Percentiles rank a stretch among this genome's conserved stretches.
Evolutionary conservation across 164 flowering plant species (phyloP).

Genomic region (Berberis vulgaris): DNA sequence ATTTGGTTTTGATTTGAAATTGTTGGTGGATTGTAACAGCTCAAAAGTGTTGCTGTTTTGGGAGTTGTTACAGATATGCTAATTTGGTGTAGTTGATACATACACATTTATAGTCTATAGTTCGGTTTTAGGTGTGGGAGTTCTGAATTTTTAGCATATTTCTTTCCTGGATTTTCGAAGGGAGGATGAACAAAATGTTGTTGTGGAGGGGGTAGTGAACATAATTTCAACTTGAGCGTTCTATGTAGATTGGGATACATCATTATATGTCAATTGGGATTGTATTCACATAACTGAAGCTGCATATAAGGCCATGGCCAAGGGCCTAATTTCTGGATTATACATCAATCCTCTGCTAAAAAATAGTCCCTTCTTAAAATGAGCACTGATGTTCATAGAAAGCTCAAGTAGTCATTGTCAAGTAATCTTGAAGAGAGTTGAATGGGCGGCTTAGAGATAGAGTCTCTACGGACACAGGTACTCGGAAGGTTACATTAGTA

Average conservation of each 20-base stretch:
- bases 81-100: too few species aligned
- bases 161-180: not conserved
- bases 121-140: too few species aligned
- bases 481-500: not conserved
- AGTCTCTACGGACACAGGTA: not conserved
- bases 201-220: constrained; percentile 12
- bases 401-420: not conserved
- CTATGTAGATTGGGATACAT: constrained; percentile 6
- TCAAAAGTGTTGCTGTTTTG: too few species aligned
- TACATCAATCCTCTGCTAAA: not conserved
- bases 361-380: not conserved
- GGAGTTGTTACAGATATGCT: too few species aligned
- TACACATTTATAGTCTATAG: not conserved
- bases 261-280: constrained; percentile 11
- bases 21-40: too few species aligned
- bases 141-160: not conserved
- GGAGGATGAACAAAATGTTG: constrained; percentile 4
- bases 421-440: not conserved
- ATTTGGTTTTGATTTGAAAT: too few species aligned
- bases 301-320: not conserved
- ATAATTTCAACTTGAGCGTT: constrained; percentile 5
- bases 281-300: constrained; percentile 11
- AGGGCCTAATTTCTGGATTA: not conserved
- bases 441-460: not conserved
- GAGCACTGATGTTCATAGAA: not conserved